Evolutionary conservation across 208 protist genomes (phyloP), one percentile per base, ranked within the genome.

Genomic region (Trypanosoma caninum): DNA sequence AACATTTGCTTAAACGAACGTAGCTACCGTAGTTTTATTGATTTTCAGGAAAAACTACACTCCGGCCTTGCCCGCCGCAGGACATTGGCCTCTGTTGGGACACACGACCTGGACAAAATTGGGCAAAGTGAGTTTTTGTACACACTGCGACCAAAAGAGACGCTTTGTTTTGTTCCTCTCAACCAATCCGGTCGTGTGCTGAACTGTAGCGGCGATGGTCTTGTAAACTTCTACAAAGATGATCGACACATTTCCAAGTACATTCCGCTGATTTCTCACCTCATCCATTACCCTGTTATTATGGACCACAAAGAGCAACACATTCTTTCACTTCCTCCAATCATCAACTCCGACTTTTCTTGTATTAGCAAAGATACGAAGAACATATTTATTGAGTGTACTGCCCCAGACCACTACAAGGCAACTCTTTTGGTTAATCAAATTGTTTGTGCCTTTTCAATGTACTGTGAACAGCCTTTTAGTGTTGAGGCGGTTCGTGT

Each of bases 341-440:
- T 99, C 57, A 99, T 99, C 74, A 99, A 99, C 82, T 95, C 93
- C 3, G 83, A 97, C 50, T 93, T 96, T 70, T 99, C 97, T 7
- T 95, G 98, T 69, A 99, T 99, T 63, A 94, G 78, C 16, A 65
- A 97, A 2, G 58, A 89, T 14, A 99, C 98, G 1, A 90, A 86
- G 27, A 98, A 99, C 66, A 87, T 99, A 30, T 99, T 99, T 47
- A 99, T 99, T 72, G 99, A 99, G 74, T 97, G 93, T 74, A 99
- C 99, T 2, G 98, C 97, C 8, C 95, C 92, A 20, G 99, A 99
- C 61, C 74, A 89, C 46, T 97, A 97, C 46, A 98, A 98, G 65
- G 97, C 97, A 16, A 80, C 84, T 53, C 93, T 98, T 23, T 77
- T 99, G 3, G 88, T 99, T 8, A 98, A 99, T 72, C 97, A 93